Evolutionary conservation across 176 grass and related monocot species (phyloP), one percentile per base, ranked within the genome.

Genomic region (Puya raimondii): DNA sequence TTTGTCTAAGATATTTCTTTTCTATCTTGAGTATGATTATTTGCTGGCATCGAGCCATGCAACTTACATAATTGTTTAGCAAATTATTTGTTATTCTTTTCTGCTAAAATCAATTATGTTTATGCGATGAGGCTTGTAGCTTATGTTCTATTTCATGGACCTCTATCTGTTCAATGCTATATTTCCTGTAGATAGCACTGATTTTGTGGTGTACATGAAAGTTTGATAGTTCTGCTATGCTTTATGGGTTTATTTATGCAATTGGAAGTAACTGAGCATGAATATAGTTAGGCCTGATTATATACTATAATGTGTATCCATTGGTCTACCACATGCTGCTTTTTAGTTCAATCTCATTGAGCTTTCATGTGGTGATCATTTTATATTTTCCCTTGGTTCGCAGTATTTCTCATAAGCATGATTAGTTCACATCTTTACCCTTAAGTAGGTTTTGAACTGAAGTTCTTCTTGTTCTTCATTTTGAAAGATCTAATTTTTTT

Each of bases 401-500:
- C 53, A 56, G 12, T 56, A 56, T 8, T 57, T 57, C 53, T 56
- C 27, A 48, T 49, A 4, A 21, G 25, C 51, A 33, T 23, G 72
- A 48, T 66, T 22, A 64, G 14, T 57, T 57, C n/a, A 61, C 17
- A n/a, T 18, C 56, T 22, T 61, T 16, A 61, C 4, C 33, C 5
- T 22, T 22, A 20, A 61, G 56, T 61, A 20, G 56, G 56, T 61
- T 22, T 1, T 47, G 9, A 20, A 11, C 22, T 64, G 3, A n/a
- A 27, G 13, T 42, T 79, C 10, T 15, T 15, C 66, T 16, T 53
- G 18, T 53, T 23, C 49, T 25, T 50, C 26, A 26, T 65, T 51
- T 64, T 80, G 17, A 66, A 70, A 2, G 49, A 18, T 66, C 21
- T 65, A 65, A 64, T 77, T 21, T 33, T 65, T 64, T 72, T 88